phyloP scores from a whole-genome alignment of 2,329 filamentous ascomycete species.

The Fusarium lateritium region DNA sequence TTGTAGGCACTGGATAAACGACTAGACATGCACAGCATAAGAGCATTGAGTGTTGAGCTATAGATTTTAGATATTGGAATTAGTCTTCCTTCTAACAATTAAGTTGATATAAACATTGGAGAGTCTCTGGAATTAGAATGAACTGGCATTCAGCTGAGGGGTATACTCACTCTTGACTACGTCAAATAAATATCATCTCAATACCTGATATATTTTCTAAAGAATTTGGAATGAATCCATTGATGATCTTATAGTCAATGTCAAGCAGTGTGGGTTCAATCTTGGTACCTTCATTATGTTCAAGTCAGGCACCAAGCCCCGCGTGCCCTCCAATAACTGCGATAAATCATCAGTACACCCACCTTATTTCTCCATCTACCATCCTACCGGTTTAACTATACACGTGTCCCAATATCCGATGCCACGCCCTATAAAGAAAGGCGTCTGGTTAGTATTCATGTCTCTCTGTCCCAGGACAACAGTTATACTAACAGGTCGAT shows the following conservation, averaged over 20 bases:
- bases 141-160: not conserved
- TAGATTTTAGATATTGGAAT: not conserved
- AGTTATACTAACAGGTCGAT: not conserved
- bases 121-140: not conserved
- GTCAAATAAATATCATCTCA: no score
- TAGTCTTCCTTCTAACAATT: not conserved
- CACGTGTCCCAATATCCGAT: conserved; percentile 2
- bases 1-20: not conserved
- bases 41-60: not conserved
- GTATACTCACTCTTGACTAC: no score
- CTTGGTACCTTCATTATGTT: not conserved
- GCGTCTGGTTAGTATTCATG: conserved; percentile 31
- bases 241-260: no score
- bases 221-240: no score
- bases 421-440: conserved; percentile 45
- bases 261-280: no score
- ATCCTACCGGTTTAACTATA: no score
- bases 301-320: no score
- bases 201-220: no score
- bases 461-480: accelerated
- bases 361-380: not conserved
- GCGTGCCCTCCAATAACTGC: no score
- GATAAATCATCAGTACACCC: not conserved
- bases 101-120: not conserved
- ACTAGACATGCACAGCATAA: not conserved